Conservation (phyloP, 768 basidiomycete genomes). For the Naematelia aurantialba region DNA sequence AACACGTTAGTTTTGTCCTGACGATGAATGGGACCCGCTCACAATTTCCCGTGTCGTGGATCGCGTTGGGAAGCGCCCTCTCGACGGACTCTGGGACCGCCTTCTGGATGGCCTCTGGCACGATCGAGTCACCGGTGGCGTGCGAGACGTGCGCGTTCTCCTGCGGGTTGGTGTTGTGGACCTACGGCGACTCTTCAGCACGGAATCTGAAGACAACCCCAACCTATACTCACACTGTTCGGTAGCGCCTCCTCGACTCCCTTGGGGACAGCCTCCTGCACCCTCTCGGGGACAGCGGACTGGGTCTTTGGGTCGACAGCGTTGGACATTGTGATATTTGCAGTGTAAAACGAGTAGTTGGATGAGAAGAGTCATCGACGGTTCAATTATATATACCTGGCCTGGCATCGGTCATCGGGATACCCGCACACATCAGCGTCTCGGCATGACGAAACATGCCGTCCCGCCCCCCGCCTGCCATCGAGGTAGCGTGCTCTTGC, state of each 20-base stretch:
- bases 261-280: conserved; percentile 23
- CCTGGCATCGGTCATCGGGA: background rate
- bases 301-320: conserved; percentile 21
- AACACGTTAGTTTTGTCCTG: too few relatives aligned
- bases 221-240: conserved; percentile 15
- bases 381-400: background rate
- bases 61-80: conserved; percentile 28
- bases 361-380: background rate
- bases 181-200: conserved; percentile 6
- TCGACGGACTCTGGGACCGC: conserved; percentile 27
- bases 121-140: conserved; percentile 30
- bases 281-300: conserved; percentile 21
- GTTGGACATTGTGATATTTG: background rate
- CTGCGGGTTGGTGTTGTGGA: conserved; percentile 28
- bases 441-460: background rate
- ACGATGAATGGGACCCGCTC: too few relatives aligned
- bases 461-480: too few relatives aligned
- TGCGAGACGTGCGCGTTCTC: conserved; percentile 19
- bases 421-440: background rate
- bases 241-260: conserved; percentile 20
- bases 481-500: too few relatives aligned
- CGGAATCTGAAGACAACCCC: background rate
- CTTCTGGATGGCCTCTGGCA: conserved; percentile 40
- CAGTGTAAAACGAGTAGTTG: background rate
- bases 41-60: conserved; percentile 19